Percentiles rank a stretch among this genome's conserved stretches.
These are phyloP conservation scores for Colletotrichum gigasporum DNA, from an alignment of 2,329 filamentous ascomycete species.

Conservation along the genomic window DNA sequence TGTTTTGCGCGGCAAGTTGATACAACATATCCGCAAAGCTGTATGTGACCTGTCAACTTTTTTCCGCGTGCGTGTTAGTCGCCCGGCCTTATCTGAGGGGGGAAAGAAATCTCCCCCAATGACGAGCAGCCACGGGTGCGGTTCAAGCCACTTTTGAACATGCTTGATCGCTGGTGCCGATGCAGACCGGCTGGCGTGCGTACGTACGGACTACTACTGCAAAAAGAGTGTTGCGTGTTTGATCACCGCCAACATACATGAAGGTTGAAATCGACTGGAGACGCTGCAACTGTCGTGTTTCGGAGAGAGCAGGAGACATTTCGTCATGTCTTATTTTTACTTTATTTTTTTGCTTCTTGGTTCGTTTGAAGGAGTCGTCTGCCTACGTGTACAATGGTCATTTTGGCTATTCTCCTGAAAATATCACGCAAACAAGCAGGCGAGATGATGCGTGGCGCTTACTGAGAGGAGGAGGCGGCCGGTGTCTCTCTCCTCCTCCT, in stretches of 20 bases:
- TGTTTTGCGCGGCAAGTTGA: background rate
- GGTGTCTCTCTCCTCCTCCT: too few species aligned
- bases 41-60: background rate
- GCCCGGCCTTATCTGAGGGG: slow-evolving; percentile 1
- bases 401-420: too few species aligned
- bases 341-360: background rate
- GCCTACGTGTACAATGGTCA: background rate
- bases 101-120: slow-evolving; percentile 4
- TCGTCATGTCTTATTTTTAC: background rate
- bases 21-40: background rate
- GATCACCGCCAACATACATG: slow-evolving; percentile 8
- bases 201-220: too few species aligned
- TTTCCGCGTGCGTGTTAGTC: too few species aligned
- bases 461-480: background rate
- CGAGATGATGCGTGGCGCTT: slow-evolving; percentile 8
- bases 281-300: background rate
- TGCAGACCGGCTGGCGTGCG: background rate
- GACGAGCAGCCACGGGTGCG: slow-evolving; percentile 2
- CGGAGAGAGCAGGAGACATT: background rate
- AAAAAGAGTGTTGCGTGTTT: slow-evolving; percentile 10
- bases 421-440: too few species aligned
- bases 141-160: too few species aligned
- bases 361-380: too few species aligned
- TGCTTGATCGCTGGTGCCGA: background rate
- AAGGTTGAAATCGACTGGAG: slow-evolving; percentile 6